A percentile compares a stretch with the other conserved stretches of the same genome.
phyloP scores from a whole-genome alignment of 768 basidiomycete genomes.

The Paxillus involutus region DNA sequence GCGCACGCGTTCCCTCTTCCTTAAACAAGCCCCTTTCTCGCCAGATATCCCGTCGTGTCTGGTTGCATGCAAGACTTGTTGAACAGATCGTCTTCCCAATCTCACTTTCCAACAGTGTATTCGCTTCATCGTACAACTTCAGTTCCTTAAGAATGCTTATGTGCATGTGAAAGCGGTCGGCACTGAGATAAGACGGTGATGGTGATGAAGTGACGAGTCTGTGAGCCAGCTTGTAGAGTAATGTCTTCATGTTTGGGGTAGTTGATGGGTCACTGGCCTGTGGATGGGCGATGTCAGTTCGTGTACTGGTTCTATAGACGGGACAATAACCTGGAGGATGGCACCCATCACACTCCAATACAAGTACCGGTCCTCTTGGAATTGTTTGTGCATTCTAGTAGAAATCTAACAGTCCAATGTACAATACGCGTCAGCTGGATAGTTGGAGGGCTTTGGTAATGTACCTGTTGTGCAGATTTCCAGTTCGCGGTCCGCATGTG shows the following conservation, averaged over 20 bases:
- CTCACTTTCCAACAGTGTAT: slow-evolving; percentile 65
- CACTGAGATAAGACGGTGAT: slow-evolving; percentile 58
- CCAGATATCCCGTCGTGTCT: slow-evolving; percentile 74
- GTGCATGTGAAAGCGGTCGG: slow-evolving; percentile 80
- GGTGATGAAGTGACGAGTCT: slow-evolving; percentile 65
- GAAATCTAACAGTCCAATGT: slow-evolving; percentile 51
- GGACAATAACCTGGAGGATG: slow-evolving; percentile 63
- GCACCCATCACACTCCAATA: slow-evolving; percentile 85
- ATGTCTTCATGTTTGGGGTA: slow-evolving; percentile 55
- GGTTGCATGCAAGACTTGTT: slow-evolving; percentile 72
- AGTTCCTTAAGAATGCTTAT: slow-evolving; percentile 70
- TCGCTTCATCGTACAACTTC: slow-evolving; percentile 67
- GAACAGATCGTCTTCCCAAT: slow-evolving; percentile 66
- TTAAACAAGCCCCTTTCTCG: slow-evolving; percentile 49
- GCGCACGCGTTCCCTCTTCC: slow-evolving; percentile 65
- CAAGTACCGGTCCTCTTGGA: slow-evolving; percentile 76
- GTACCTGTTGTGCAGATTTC: slow-evolving; percentile 84
- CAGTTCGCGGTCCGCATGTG: slow-evolving; percentile 78
- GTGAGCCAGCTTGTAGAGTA: slow-evolving; percentile 78
- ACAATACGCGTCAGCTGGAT: slow-evolving; percentile 1
- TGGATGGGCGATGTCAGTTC: slow-evolving; percentile 8
- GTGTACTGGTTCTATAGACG: neutral
- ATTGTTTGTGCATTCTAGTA: slow-evolving; percentile 80
- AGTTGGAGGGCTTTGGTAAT: slow-evolving; percentile 4
- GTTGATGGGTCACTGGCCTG: slow-evolving; percentile 74